phyloP scores from a whole-genome alignment of 2,329 filamentous ascomycete species.

The Diaporthe longicolla region DNA sequence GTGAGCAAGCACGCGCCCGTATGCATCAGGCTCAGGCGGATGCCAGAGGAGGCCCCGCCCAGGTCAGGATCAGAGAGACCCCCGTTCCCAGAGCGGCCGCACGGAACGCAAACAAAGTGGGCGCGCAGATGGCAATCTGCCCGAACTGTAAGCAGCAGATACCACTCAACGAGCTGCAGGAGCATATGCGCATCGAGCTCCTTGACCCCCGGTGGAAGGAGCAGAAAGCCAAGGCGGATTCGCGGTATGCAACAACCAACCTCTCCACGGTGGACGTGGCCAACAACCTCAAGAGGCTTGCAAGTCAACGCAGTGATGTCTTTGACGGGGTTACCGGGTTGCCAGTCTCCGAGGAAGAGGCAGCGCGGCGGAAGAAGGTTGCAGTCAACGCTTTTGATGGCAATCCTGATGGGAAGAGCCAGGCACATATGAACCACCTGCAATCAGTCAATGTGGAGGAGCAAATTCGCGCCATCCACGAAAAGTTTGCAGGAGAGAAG shows the following conservation, averaged over 20 bases:
- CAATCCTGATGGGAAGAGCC: constrained; percentile 70
- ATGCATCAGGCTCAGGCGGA: constrained; percentile 85
- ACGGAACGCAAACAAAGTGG: constrained; percentile 76
- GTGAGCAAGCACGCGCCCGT: constrained; percentile 71
- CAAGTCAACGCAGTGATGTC: constrained; percentile 88
- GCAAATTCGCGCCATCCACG: constrained; percentile 78
- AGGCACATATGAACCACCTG: constrained; percentile 69
- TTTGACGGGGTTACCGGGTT: constrained; percentile 83
- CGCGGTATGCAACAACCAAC: constrained; percentile 87
- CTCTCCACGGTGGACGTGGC: constrained; percentile 89
- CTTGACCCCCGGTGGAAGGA: constrained; percentile 97
- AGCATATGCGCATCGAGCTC: constrained; percentile 95
- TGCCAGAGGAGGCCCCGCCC: constrained; percentile 74
- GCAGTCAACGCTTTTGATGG: constrained; percentile 77
- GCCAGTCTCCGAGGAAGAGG: constrained; percentile 79
- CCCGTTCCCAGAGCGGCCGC: constrained; percentile 89
- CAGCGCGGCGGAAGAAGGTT: constrained; percentile 81
- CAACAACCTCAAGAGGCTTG: constrained; percentile 94
- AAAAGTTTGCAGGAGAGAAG: constrained; percentile 64
- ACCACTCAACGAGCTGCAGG: constrained; percentile 86
- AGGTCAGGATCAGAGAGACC: constrained; percentile 93
- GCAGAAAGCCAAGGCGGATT: constrained; percentile 90
- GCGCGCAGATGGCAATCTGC: constrained; percentile 80
- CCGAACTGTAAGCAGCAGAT: constrained; percentile 95
- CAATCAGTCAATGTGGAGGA: constrained; percentile 85